These are phyloP conservation scores for Penicillium paxilli DNA, from an alignment of 495 filamentous ascomycete genomes.

Conservation along the genomic window DNA sequence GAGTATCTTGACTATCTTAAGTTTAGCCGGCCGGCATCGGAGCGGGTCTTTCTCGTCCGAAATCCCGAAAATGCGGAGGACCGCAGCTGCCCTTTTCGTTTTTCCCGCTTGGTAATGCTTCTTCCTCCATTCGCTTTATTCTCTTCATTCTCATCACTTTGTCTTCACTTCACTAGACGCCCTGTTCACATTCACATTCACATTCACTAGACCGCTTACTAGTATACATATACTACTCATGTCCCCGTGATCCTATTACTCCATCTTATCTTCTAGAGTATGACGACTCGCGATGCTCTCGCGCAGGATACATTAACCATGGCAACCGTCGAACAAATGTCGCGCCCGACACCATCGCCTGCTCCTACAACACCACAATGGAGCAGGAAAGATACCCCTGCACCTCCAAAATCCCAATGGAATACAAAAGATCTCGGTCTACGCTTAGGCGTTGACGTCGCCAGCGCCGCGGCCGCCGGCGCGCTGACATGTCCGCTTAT, in stretches of 20 bases:
- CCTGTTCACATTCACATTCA: background rate
- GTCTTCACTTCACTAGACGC: background rate
- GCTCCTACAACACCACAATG: background rate
- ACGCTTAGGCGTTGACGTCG: constrained; percentile 70
- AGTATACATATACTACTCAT: background rate
- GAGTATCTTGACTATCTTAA: no score
- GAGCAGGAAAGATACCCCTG: background rate
- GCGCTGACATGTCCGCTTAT: constrained; percentile 83
- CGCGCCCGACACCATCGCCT: constrained; percentile 1
- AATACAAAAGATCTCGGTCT: constrained; percentile 72
- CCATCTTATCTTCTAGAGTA: constrained; percentile 14
- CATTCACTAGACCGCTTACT: background rate
- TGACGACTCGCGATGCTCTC: constrained; percentile 36
- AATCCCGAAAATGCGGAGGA: constrained; percentile 1
- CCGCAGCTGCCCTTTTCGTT: no score
- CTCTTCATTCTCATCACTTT: background rate
- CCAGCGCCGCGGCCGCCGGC: constrained; percentile 76
- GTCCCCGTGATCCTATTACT: constrained; percentile 3
- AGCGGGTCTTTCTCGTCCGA: constrained; percentile 37
- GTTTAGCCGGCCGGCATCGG: constrained; percentile 42
- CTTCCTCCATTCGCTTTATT: constrained; percentile 13
- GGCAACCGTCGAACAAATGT: constrained; percentile 16
- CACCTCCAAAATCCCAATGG: constrained; percentile 48
- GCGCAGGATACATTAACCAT: constrained; percentile 31
- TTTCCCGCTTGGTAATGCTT: constrained; percentile 19